Percentiles rank a stretch among this genome's conserved stretches.
Evolutionary conservation across 257 asterid genomes (phyloP).

Genomic region (Gentiana macrophylla): DNA sequence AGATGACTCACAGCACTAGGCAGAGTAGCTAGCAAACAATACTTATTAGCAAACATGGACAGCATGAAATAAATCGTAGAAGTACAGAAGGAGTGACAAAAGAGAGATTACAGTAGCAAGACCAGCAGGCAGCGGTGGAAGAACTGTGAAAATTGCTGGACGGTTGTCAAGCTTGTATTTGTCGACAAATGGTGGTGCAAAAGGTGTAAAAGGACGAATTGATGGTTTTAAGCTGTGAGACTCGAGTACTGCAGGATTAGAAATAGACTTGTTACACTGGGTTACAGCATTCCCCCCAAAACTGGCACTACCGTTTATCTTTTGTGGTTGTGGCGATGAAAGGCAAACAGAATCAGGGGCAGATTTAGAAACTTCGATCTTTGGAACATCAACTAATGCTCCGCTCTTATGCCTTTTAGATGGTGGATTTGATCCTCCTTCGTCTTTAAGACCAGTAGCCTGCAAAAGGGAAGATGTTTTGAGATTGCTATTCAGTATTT

Average conservation of each 20-base stretch:
- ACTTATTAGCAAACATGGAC: too few species aligned
- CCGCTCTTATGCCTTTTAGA: conserved; percentile 36
- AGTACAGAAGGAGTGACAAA: background rate
- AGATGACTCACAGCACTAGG: too few species aligned
- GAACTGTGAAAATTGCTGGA: conserved; percentile 70
- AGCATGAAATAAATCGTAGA: background rate
- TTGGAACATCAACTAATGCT: conserved; percentile 26
- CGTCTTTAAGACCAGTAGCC: conserved; percentile 58
- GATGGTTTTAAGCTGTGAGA: conserved; percentile 30
- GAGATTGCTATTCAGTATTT: too few species aligned
- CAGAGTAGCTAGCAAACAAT: too few species aligned
- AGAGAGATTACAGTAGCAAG: conserved; percentile 57
- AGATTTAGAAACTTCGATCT: conserved; percentile 33
- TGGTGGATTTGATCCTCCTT: conserved; percentile 29
- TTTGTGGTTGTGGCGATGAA: conserved; percentile 30
- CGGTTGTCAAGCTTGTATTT: conserved; percentile 92
- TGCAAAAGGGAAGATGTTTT: conserved; percentile 22
- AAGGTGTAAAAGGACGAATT: conserved; percentile 42
- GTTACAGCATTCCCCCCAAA: conserved; percentile 26
- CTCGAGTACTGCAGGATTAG: conserved; percentile 27
- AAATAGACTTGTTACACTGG: conserved; percentile 27
- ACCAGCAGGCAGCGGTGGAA: conserved; percentile 72
- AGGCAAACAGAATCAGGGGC: conserved; percentile 12
- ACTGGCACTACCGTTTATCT: conserved; percentile 17
- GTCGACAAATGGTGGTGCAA: conserved; percentile 39